Base-by-base conservation (phyloP, 2,329 filamentous ascomycete species). In the Madurella fahalii region DNA sequence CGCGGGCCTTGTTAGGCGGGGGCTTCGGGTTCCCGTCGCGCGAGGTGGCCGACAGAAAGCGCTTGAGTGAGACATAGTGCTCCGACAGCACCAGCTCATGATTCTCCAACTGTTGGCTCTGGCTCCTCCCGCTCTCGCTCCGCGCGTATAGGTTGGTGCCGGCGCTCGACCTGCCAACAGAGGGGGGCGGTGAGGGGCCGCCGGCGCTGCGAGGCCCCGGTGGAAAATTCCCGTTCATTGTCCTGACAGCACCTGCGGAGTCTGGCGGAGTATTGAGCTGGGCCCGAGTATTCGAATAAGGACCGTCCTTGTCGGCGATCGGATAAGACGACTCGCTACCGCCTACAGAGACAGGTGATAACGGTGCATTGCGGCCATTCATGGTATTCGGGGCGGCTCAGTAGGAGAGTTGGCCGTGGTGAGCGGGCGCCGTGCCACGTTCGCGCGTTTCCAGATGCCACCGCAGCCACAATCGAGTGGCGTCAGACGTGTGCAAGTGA, bases 1-100 rank as follows among this genome's bases (percentile, higher is more conserved):
- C 94, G 66, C 92, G 86, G 53, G 94, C 94, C 72, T 92, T 87
- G 72, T 95, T 96, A 30, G 90, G 86, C 49, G 86, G 86, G 47
- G 84, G 81, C 59, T 86, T 86, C 45, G 82, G 80, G 67, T 86
- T 84, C 63, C 91, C 89, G 69, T 95, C 88, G 65, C 85, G 85
- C 53, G 84, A 80, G 41, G 82, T 85, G 60, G 80, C 78, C 9
- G 82, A 82, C 40, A 96, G 79, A 67, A 89, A 95, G 64, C 80
- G 79, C 72, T 86, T 89, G 59, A 97, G 79, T 9, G 90, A 82
- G 47, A 83, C 70, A 70, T 96, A 96, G 72, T 96, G 93, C 65
- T 94, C 86, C 50, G 81, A 79, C 57, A 96, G 77, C 53, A 88
- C 76, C 16, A 71, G 68, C 50, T 86, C 83, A 57, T 79, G 78